A percentile compares a stretch with the other conserved stretches of the same genome.
These are phyloP conservation scores for Kondoa subrosea DNA, from an alignment of 768 basidiomycete species.

Conservation along the genomic window DNA sequence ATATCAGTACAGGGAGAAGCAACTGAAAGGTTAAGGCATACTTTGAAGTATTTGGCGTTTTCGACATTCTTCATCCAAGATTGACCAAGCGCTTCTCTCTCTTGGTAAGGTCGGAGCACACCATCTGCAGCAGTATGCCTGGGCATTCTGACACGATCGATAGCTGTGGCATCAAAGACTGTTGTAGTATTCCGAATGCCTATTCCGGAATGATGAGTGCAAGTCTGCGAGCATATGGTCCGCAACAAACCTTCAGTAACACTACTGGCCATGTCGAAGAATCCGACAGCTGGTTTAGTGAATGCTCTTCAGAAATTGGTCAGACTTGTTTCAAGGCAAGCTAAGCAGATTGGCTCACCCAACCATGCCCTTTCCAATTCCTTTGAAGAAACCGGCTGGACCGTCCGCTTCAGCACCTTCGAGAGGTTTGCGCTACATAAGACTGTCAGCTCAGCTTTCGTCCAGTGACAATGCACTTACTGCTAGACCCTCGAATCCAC, in stretches of 20 bases:
- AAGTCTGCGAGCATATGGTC: slow-evolving; percentile 31
- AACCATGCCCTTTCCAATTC: slow-evolving; percentile 86
- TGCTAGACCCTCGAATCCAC: slow-evolving; percentile 87
- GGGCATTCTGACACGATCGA: slow-evolving; percentile 76
- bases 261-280: slow-evolving; percentile 89
- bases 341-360: slow-evolving; percentile 46
- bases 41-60: slow-evolving; percentile 40
- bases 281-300: slow-evolving; percentile 90
- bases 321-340: no score
- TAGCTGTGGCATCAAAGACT: slow-evolving; percentile 78
- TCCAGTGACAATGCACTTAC: slow-evolving; percentile 38
- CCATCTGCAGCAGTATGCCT: slow-evolving; percentile 73
- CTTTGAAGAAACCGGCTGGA: slow-evolving; percentile 92
- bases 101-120: slow-evolving; percentile 74
- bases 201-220: slow-evolving; percentile 31
- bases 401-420: slow-evolving; percentile 92
- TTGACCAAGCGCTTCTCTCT: slow-evolving; percentile 79
- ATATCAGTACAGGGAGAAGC: slow-evolving; percentile 34
- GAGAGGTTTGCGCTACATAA: slow-evolving; percentile 69
- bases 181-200: slow-evolving; percentile 97
- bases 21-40: slow-evolving; percentile 11
- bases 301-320: slow-evolving; percentile 44
- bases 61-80: slow-evolving; percentile 94
- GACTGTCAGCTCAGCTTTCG: slow-evolving; percentile 13
- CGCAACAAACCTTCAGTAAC: slow-evolving; percentile 90